Conservation (phyloP, 345 rosid species). For the Combretum micranthum region DNA sequence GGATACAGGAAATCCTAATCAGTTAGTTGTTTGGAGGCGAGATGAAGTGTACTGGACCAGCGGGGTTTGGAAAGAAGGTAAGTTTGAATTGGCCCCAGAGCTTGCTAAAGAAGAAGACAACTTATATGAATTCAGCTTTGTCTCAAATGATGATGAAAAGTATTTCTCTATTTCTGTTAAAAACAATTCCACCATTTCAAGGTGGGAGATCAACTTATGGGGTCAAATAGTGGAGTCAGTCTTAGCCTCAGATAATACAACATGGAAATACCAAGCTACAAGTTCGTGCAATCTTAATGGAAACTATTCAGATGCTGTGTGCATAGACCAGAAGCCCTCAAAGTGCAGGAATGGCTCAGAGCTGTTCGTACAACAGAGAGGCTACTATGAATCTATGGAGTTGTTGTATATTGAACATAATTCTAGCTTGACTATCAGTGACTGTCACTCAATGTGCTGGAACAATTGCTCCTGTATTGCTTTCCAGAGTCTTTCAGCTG, state of each 20-base stretch:
- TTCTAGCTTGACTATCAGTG: conserved; percentile 32
- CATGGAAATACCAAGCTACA: conserved; percentile 23
- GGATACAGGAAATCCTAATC: conserved; percentile 30
- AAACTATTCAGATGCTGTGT: conserved; percentile 34
- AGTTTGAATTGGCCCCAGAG: conserved; percentile 26
- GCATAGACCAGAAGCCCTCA: conserved; percentile 36
- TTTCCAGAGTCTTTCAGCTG: conserved; percentile 13
- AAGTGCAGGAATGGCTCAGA: conserved; percentile 41
- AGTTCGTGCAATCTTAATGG: conserved; percentile 26
- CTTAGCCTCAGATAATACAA: conserved; percentile 1
- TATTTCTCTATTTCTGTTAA: conserved; percentile 42
- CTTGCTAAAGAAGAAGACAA: conserved; percentile 16
- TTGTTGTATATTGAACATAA: conserved; percentile 11
- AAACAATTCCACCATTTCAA: conserved; percentile 24
- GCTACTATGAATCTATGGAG: conserved; percentile 16
- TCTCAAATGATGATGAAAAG: conserved; percentile 23
- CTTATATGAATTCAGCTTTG: conserved; percentile 33
- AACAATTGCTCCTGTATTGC: conserved; percentile 51
- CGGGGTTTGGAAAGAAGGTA: conserved; percentile 37
- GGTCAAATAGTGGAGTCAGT: conserved; percentile 38
- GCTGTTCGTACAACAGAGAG: conserved; percentile 36
- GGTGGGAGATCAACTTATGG: conserved; percentile 39
- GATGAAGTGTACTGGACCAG: conserved; percentile 47
- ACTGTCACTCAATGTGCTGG: conserved; percentile 57
- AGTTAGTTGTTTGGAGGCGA: conserved; percentile 45